phyloP scores from a whole-genome alignment of 2,329 filamentous ascomycete species.

The Diaporthe sp. region DNA sequence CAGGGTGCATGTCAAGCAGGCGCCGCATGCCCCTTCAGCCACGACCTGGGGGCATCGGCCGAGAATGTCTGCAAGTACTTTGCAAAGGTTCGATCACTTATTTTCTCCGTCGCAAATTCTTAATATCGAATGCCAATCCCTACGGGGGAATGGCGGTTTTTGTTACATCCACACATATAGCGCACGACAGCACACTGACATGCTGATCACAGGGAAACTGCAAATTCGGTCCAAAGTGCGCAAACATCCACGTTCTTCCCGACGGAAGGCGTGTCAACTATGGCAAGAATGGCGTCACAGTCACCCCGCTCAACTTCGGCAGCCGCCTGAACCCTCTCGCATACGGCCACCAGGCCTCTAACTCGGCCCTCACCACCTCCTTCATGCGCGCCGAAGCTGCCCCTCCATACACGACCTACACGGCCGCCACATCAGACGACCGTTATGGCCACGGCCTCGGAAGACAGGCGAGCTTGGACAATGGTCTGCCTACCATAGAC shows the following conservation, averaged over 20 bases:
- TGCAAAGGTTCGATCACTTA: slow-evolving; percentile 78
- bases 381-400: slow-evolving; percentile 73
- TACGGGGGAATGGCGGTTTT: background rate
- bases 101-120: background rate
- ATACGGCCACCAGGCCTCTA: slow-evolving; percentile 75
- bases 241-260: slow-evolving; percentile 93
- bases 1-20: slow-evolving; percentile 97
- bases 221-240: slow-evolving; percentile 98
- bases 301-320: slow-evolving; percentile 71
- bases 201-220: slow-evolving; percentile 82
- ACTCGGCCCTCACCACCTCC: slow-evolving; percentile 79
- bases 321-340: slow-evolving; percentile 76
- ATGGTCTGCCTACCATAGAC: slow-evolving; percentile 70
- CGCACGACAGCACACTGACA: slow-evolving; percentile 27
- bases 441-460: slow-evolving; percentile 58
- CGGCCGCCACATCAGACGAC: slow-evolving; percentile 59
- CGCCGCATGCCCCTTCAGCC: slow-evolving; percentile 94
- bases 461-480: slow-evolving; percentile 67
- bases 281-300: slow-evolving; percentile 76
- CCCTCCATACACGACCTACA: slow-evolving; percentile 63
- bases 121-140: background rate
- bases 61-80: slow-evolving; percentile 99
- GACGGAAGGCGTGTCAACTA: slow-evolving; percentile 94
- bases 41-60: slow-evolving; percentile 86
- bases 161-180: too few relatives aligned